phyloP scores from a whole-genome alignment of 768 basidiomycete genomes.

The Trametes cinnabarina region DNA sequence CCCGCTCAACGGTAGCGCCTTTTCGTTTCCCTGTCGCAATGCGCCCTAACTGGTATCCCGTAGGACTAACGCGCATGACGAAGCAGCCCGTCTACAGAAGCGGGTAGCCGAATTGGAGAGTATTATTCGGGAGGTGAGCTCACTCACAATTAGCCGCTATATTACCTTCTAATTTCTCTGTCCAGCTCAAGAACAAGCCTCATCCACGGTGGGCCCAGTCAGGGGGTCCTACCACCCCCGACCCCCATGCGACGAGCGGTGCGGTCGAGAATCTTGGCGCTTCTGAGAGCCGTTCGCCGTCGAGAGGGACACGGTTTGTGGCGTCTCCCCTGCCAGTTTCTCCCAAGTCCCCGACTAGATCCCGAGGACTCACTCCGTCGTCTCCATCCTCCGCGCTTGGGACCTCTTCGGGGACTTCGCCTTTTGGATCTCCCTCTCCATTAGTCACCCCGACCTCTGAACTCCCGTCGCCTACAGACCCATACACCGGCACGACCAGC shows the following conservation, averaged over 20 bases:
- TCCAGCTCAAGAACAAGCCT: constrained; percentile 69
- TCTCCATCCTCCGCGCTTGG: constrained; percentile 12
- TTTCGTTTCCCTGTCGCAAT: not conserved
- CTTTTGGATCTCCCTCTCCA: constrained; percentile 23
- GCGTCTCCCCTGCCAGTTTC: constrained; percentile 4
- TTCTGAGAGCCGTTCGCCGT: not conserved
- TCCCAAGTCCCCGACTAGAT: not conserved
- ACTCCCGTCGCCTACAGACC: constrained; percentile 21
- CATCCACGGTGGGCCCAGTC: constrained; percentile 57
- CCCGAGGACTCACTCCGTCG: constrained; percentile 1
- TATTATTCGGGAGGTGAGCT: constrained; percentile 69
- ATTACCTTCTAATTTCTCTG: not conserved
- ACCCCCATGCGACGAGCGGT: not conserved
- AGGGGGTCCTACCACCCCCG: constrained; percentile 7
- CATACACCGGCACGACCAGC: not conserved
- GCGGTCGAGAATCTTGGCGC: not conserved
- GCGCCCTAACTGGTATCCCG: not conserved
- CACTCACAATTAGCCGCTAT: not conserved
- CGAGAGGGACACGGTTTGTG: not conserved
- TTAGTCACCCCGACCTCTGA: constrained; percentile 23
- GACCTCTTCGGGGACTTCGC: not conserved
- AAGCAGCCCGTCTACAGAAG: constrained; percentile 62
- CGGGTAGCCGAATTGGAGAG: constrained; percentile 82
- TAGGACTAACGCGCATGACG: constrained; percentile 47
- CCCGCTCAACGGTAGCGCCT: constrained; percentile 53